Conservation (phyloP, 1,139 yeast genomes). For the Suhomyces yuchorum region DNA sequence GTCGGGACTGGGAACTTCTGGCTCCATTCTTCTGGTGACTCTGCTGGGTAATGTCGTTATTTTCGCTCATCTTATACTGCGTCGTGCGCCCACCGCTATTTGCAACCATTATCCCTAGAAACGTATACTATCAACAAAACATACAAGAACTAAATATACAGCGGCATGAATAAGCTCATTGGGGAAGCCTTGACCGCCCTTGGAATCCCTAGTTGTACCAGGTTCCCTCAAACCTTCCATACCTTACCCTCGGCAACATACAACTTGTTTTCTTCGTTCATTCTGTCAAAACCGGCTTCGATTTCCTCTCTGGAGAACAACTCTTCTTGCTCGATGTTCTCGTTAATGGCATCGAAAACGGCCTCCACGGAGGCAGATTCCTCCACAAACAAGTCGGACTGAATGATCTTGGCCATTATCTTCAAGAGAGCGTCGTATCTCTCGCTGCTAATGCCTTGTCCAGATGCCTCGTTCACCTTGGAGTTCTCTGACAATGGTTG, state of each 20-base stretch:
- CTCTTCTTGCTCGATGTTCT: conserved; percentile 62
- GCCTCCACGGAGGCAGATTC: conserved; percentile 50
- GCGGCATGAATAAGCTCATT: neutral
- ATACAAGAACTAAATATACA: conserved; percentile 6
- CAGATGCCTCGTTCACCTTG: conserved; percentile 22
- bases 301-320: conserved; percentile 55
- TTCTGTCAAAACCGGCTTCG: conserved; percentile 50
- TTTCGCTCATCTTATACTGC: conserved; percentile 4
- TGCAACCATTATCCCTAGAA: conserved; percentile 5
- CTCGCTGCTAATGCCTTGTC: conserved; percentile 45
- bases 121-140: conserved; percentile 1
- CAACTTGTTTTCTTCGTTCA: conserved; percentile 59
- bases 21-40: neutral
- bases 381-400: conserved; percentile 34
- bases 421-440: conserved; percentile 50
- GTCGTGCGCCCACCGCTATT: conserved; percentile 10
- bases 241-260: conserved; percentile 65
- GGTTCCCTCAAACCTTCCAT: conserved; percentile 51
- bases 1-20: neutral
- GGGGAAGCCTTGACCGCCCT: too few relatives aligned
- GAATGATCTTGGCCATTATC: conserved; percentile 49
- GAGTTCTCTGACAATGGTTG: conserved; percentile 32
- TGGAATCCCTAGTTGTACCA: too few relatives aligned
- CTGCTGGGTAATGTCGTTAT: neutral
- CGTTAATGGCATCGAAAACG: conserved; percentile 50